phyloP scores from a whole-genome alignment of 1,284 basidiomycete genomes.

The Ceraceosorus guamensis region DNA sequence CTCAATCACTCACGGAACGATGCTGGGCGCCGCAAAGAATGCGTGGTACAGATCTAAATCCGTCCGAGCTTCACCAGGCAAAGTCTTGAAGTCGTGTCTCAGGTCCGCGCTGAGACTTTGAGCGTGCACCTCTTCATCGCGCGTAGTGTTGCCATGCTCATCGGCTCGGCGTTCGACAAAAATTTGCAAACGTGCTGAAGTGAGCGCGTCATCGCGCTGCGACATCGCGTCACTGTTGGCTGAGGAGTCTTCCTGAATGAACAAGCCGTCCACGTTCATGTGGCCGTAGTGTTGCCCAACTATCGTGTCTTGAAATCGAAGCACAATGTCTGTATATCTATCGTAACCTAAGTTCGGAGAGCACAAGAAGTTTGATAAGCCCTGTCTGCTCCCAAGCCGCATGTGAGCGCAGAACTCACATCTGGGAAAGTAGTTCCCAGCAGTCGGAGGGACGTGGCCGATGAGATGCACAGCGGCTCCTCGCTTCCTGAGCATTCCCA shows the following conservation, averaged over 20 bases:
- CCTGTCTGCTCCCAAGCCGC: too few species aligned
- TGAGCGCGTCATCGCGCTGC: not conserved
- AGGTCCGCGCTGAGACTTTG: slow-evolving; percentile 23
- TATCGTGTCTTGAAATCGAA: slow-evolving; percentile 81
- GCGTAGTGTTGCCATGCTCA: too few species aligned
- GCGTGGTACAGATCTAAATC: slow-evolving; percentile 35
- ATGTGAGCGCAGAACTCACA: slow-evolving; percentile 41
- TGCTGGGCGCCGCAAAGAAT: slow-evolving; percentile 45
- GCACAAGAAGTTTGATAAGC: too few species aligned
- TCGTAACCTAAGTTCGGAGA: slow-evolving; percentile 54
- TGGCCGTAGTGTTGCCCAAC: slow-evolving; percentile 78
- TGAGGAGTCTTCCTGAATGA: slow-evolving; percentile 38
- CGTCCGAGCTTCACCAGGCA: slow-evolving; percentile 32
- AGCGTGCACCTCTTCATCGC: not conserved
- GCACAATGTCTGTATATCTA: slow-evolving; percentile 68
- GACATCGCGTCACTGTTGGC: not conserved
- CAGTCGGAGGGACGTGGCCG: slow-evolving; percentile 64
- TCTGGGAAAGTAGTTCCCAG: slow-evolving; percentile 73
- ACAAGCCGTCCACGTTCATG: slow-evolving; percentile 51
- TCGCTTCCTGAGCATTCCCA: slow-evolving; percentile 63
- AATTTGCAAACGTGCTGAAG: slow-evolving; percentile 5
- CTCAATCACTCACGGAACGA: slow-evolving; percentile 58
- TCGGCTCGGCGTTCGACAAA: not conserved
- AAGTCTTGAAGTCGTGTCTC: slow-evolving; percentile 36
- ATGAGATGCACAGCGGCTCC: slow-evolving; percentile 66